A percentile compares a stretch with the other conserved stretches of the same genome.
phyloP scores from a whole-genome alignment of 1,139 yeast species.

The Hemisphaericaspora xylofermentans region DNA sequence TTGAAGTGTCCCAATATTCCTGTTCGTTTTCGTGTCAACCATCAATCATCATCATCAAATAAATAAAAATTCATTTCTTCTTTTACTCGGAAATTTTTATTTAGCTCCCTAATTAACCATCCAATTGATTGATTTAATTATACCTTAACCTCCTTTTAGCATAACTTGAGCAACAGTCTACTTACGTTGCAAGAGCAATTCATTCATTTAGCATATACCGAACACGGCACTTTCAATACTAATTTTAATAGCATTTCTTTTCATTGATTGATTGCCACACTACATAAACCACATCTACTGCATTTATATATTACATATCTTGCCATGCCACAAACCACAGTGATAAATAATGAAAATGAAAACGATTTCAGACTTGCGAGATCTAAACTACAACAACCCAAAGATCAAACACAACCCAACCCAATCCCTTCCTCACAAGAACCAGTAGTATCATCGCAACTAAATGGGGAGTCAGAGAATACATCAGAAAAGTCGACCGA shows the following conservation, averaged over 20 bases:
- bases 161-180: too few species aligned
- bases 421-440: slow-evolving; percentile 2
- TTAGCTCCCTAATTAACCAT: neutral
- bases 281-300: too few species aligned
- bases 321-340: slow-evolving; percentile 32
- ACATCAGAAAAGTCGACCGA: slow-evolving; percentile 4
- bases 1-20: too few species aligned
- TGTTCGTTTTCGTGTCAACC: neutral
- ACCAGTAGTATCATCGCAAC: slow-evolving; percentile 1
- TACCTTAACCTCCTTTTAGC: too few species aligned
- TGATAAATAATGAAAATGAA: slow-evolving; percentile 44
- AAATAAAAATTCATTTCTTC: too few species aligned
- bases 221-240: too few species aligned
- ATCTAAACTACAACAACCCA: slow-evolving; percentile 21
- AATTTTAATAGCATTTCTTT: too few species aligned
- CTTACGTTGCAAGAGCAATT: too few species aligned
- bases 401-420: slow-evolving; percentile 7
- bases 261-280: too few species aligned
- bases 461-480: neutral
- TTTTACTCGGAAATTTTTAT: neutral
- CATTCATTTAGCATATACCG: too few species aligned
- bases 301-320: neutral
- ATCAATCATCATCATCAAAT: neutral
- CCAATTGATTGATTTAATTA: too few species aligned
- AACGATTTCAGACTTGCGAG: slow-evolving; percentile 41